A percentile compares a stretch with the other conserved stretches of the same genome.
phyloP scores from a whole-genome alignment of 192 early-diverging fungal genomes.

The Umbelopsis ramanniana region DNA sequence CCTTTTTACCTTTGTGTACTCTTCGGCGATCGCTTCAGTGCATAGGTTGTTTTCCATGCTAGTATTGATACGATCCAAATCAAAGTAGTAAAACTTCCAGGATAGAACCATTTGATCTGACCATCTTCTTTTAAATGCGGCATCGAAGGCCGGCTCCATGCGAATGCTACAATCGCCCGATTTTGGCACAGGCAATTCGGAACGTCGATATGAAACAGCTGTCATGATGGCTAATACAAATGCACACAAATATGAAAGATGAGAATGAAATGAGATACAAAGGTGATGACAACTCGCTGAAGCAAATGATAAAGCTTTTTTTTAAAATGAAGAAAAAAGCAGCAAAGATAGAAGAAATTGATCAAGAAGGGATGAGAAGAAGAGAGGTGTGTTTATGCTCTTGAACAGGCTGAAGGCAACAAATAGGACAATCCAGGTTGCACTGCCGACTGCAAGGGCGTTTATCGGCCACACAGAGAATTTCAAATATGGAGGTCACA shows the following conservation, averaged over 20 bases:
- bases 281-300: not conserved
- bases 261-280: not conserved
- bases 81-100: slow-evolving; percentile 18
- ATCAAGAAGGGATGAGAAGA: too few relatives aligned
- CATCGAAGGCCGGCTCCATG: not conserved
- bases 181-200: not conserved
- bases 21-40: not conserved
- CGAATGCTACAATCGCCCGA: not conserved
- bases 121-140: slow-evolving; percentile 1
- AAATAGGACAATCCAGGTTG: not conserved
- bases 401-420: not conserved
- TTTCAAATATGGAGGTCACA: slow-evolving; percentile 4
- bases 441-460: not conserved
- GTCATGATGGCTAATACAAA: not conserved
- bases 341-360: too few relatives aligned
- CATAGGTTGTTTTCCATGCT: slow-evolving; percentile 5
- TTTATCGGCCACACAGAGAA: not conserved
- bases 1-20: slow-evolving; percentile 7
- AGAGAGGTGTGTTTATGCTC: too few relatives aligned
- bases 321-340: too few relatives aligned
- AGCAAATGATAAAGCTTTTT: not conserved
- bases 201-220: not conserved
- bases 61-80: slow-evolving; percentile 6
- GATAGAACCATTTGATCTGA: not conserved
- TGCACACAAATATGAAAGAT: not conserved